These are phyloP conservation scores for Solanum lignicaule DNA, from an alignment of 257 asterid genomes.

Conservation along the genomic window DNA sequence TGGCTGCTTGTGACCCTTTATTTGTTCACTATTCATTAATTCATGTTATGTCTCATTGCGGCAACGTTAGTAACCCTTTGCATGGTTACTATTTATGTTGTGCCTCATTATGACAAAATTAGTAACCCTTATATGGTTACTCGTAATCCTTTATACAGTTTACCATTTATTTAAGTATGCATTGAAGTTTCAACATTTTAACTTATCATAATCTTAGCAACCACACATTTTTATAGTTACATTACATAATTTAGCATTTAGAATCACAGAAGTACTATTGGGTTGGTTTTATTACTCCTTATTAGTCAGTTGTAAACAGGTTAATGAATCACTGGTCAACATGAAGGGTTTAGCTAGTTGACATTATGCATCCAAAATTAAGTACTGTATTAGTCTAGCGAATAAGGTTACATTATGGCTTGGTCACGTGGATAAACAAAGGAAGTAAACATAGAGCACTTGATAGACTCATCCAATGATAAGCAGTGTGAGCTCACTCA, in stretches of 20 bases:
- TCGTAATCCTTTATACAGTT: neutral
- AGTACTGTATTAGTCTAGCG: neutral
- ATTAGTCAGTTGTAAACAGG: neutral
- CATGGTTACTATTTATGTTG: neutral
- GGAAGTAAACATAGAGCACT: neutral
- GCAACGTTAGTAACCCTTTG: neutral
- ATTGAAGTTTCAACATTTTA: no score
- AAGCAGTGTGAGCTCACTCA: neutral
- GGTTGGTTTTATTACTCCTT: neutral
- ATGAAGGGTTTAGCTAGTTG: neutral
- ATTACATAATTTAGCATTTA: neutral
- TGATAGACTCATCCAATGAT: neutral
- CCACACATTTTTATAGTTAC: neutral
- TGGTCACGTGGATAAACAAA: neutral
- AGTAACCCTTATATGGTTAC: neutral
- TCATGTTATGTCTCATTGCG: neutral
- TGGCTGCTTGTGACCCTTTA: neutral
- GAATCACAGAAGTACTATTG: neutral
- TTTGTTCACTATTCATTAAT: neutral
- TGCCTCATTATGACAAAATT: neutral
- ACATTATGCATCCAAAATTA: neutral
- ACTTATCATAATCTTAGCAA: neutral
- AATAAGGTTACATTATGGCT: neutral
- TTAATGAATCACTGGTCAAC: neutral
- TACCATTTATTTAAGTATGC: neutral